Base-by-base conservation (phyloP, 2,329 filamentous ascomycete genomes). In the Verticillium tricorpus region DNA sequence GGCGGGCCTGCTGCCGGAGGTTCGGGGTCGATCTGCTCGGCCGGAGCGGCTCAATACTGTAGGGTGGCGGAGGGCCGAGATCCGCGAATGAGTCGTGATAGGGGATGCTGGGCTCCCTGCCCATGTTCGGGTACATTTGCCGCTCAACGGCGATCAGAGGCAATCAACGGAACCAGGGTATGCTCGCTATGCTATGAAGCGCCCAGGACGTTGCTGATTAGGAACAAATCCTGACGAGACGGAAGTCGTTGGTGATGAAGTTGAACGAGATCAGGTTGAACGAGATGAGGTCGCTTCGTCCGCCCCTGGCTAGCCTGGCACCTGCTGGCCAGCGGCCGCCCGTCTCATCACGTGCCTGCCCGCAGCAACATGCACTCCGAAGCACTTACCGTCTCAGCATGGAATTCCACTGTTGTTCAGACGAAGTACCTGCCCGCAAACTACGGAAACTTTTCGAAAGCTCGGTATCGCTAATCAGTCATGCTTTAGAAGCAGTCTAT, bases 1-100 rank as follows among this genome's bases (percentile, higher is more conserved):
- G 7, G 32, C 12, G 17, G 28, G 45, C 19, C 31, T 59, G 40
- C 19, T 60, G 59, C 15, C 64, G 60, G 3, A 65, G 58, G 6
- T 65, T 64, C 32, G 64, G 64, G 6, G 63, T 45, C 32, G 58
- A 59, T n/a, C 58, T 45, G 19, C 58, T 59, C 31, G 58, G 58
- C 17, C 58, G 58, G 28, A 59, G 40, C 17, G 58, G 39, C 45
- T 54, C 40, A 34, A 45, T 19, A 9, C 40, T 54, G 40, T 59
- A 59, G 7, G 58, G 58, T n/a, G 58, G 58, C 40, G 58, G 58
- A 52, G 58, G 58, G 22, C 45, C 58, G 45, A 59, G 40, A 22
- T 59, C 45, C 11, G 45, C n/a, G 5, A 52, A 52, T 12, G 45
- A 52, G n/a, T 52, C 45, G 45, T 52, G 45, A n/a, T 25, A 22